Conservation (phyloP, 2,329 filamentous ascomycete species). For the Penicillium decumbens region DNA sequence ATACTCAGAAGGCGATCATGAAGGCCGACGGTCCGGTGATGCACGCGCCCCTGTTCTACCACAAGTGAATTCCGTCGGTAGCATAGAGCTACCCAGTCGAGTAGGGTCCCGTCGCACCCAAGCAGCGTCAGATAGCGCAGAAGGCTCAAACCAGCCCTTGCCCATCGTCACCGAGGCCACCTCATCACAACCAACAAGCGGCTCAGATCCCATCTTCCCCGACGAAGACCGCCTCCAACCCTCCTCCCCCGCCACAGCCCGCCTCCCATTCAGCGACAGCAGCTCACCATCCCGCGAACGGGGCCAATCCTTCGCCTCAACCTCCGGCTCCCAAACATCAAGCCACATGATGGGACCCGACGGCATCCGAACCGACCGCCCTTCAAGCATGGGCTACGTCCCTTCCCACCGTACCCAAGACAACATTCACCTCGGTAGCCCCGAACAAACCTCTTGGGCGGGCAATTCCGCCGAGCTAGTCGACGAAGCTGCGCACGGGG, state of each 20-base stretch:
- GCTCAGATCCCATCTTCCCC: slow-evolving; percentile 9
- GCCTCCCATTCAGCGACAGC: slow-evolving; percentile 41
- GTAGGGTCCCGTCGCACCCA: slow-evolving; percentile 56
- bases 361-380: slow-evolving; percentile 33
- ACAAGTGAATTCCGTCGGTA: slow-evolving; percentile 55
- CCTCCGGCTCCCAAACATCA: slow-evolving; percentile 35
- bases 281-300: slow-evolving; percentile 37
- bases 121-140: slow-evolving; percentile 27
- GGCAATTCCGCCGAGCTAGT: slow-evolving; percentile 46
- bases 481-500: slow-evolving; percentile 23
- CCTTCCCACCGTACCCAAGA: slow-evolving; percentile 47
- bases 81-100: slow-evolving; percentile 61
- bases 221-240: slow-evolving; percentile 25
- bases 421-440: slow-evolving; percentile 44
- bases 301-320: slow-evolving; percentile 37
- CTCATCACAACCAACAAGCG: slow-evolving; percentile 10
- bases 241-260: slow-evolving; percentile 30
- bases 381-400: slow-evolving; percentile 50
- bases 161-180: slow-evolving; percentile 20
- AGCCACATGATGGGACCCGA: slow-evolving; percentile 30
- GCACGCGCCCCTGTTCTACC: slow-evolving; percentile 51
- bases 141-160: slow-evolving; percentile 11
- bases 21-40: slow-evolving; percentile 12
- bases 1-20: slow-evolving; percentile 26
- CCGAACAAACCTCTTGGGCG: slow-evolving; percentile 35